Base-by-base conservation (phyloP, 2,329 filamentous ascomycete species). In the Fusarium proliferatum region DNA sequence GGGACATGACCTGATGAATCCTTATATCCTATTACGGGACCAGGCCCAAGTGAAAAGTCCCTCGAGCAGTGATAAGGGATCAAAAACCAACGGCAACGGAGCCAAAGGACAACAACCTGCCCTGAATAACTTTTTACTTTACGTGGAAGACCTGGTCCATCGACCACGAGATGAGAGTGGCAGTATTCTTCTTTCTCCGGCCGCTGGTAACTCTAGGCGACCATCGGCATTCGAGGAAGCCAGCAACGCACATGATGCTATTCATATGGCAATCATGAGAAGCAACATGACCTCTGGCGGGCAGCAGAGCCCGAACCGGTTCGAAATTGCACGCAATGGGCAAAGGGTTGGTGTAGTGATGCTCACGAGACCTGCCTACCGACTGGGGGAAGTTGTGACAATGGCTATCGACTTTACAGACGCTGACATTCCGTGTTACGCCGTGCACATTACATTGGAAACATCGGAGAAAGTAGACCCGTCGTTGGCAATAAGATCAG, bases 301-400 rank as follows among this genome's bases (percentile, higher is more conserved):
- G n/a, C 91, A 92, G 41, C 92, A 94, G 76, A 95, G 93, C 79
- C 90, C 92, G n/a, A 98, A 97, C 78, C 91, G 95, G 43, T 99
- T 98, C 80, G 95, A 97, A 80, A 98, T 99, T 80, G 92, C 96
- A 17, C 93, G 96, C 19, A 95, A 95, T 78, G 95, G 95, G n/a
- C 91, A 92, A 63, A 92, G 92, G n/a, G 95, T 99, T 17, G 96
- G 94, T 6, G 94, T 97, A 10, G 90, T 99, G 62, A 95, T 95
- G 83, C 88, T 99, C 38, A 93, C 95, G 9, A 91, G 96, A 15
- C 94, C 96, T 0, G 91, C 95, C 2, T 98, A 97, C 84, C 89
- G 95, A 49, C 86, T 99, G 2, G 96, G 96, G 66, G 96, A 99
- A 82, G 91, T 92, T 0, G 90, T 98, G 49, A 94, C 91, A 17